Conservation (phyloP, 257 asterid species). For the Petunia axillaris region DNA sequence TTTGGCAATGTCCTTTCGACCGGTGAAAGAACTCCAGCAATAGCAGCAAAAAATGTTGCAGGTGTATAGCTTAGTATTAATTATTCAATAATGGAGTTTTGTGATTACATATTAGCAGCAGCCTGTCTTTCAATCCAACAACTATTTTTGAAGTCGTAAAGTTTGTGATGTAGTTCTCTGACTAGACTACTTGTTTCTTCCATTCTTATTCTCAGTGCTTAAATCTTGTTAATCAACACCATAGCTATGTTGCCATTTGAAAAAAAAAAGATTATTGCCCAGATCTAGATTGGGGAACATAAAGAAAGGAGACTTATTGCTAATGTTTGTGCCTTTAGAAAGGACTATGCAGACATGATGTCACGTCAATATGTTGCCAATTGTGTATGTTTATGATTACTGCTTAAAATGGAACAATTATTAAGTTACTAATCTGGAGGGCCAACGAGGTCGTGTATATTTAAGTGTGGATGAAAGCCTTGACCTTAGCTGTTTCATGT, state of each 20-base stretch:
- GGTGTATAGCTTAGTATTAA: too few species aligned
- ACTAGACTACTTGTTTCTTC: neutral
- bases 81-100: too few species aligned
- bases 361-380: neutral
- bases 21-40: too few species aligned
- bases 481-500: neutral
- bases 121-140: too few species aligned
- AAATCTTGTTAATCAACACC: neutral
- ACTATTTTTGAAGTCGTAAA: neutral
- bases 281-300: neutral
- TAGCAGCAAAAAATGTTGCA: too few species aligned
- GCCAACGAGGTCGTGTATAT: neutral
- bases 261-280: neutral
- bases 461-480: neutral
- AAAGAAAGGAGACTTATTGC: slow-evolving; percentile 1
- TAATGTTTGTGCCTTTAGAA: neutral
- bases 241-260: neutral
- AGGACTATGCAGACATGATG: neutral
- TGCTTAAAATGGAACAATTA: neutral
- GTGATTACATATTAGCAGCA: too few species aligned
- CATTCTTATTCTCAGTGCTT: neutral
- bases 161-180: neutral
- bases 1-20: too few species aligned
- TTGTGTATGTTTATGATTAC: neutral
- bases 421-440: neutral